Conservation (phyloP, 768 basidiomycete genomes). For the Leccinum truebloodii region DNA sequence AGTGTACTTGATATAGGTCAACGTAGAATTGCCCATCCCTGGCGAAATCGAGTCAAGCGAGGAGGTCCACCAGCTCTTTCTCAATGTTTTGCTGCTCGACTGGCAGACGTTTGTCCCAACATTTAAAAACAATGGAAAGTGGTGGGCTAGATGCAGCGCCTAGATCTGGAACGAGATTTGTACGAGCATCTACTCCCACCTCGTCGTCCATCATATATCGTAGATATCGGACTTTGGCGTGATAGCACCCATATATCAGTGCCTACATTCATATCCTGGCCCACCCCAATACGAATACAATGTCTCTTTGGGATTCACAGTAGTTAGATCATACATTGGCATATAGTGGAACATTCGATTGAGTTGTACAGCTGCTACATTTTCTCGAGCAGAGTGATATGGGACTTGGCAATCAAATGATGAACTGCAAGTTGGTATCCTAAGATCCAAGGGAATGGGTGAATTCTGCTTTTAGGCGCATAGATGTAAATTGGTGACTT, state of each 20-base stretch:
- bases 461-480: not conserved
- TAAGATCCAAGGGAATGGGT: slow-evolving; percentile 3
- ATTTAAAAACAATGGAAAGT: slow-evolving; percentile 31
- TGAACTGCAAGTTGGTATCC: slow-evolving; percentile 34
- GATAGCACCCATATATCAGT: slow-evolving; percentile 12
- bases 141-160: slow-evolving; percentile 34
- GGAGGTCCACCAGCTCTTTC: slow-evolving; percentile 17
- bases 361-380: not conserved
- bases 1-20: slow-evolving; percentile 30
- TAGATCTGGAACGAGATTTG: slow-evolving; percentile 37
- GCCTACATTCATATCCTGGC: not conserved
- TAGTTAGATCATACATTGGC: slow-evolving; percentile 1
- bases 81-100: slow-evolving; percentile 21
- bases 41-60: slow-evolving; percentile 23
- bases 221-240: slow-evolving; percentile 35
- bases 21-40: slow-evolving; percentile 41
- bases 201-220: not conserved
- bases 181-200: not conserved
- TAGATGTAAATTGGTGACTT: slow-evolving; percentile 13
- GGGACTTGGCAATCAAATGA: slow-evolving; percentile 19
- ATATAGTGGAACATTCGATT: not conserved
- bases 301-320: not conserved
- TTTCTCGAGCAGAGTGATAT: not conserved
- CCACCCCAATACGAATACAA: not conserved
- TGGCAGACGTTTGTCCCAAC: slow-evolving; percentile 18